phyloP scores from a whole-genome alignment of 108 stramenopile species.

The Fragilariopsis cylindrus region DNA sequence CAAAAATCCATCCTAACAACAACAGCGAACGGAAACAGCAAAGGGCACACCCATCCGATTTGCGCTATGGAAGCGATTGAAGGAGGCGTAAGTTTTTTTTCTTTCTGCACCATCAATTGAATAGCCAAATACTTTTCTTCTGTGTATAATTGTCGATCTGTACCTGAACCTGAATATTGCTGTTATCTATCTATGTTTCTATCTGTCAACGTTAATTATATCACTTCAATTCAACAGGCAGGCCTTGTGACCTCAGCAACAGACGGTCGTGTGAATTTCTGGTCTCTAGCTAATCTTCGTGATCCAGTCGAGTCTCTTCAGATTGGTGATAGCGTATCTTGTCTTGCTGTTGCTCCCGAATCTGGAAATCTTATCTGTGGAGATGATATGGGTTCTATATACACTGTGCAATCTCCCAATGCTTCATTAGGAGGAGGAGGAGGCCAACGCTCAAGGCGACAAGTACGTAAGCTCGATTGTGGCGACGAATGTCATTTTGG shows the following conservation, averaged over 20 bases:
- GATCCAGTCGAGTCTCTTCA: conserved; percentile 75
- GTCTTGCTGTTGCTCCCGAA: conserved; percentile 68
- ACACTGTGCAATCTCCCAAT: conserved; percentile 52
- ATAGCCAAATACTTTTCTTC: not conserved
- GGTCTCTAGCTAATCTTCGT: conserved; percentile 81
- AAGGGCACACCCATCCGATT: conserved; percentile 77
- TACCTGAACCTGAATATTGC: not conserved
- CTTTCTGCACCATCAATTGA: not conserved
- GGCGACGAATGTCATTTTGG: conserved; percentile 70
- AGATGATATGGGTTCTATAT: conserved; percentile 72
- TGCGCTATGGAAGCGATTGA: conserved; percentile 61
- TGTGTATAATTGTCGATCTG: not conserved
- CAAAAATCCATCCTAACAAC: conserved; percentile 58
- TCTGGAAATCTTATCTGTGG: conserved; percentile 70
- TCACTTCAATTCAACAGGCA: conserved; percentile 34
- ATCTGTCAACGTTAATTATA: not conserved
- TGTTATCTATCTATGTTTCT: not conserved
- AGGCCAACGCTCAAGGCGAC: conserved; percentile 56
- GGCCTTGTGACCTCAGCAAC: conserved; percentile 72
- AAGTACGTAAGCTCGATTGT: conserved; percentile 50
- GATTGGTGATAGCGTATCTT: conserved; percentile 76
- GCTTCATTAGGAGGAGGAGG: conserved; percentile 37
- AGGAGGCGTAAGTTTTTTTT: conserved; percentile 61
- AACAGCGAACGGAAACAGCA: conserved; percentile 37
- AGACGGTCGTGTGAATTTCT: conserved; percentile 83